Percentiles rank a stretch among this genome's conserved stretches.
Conservation (phyloP, 352 stramenopile genomes). For the Phytophthora meadii region DNA sequence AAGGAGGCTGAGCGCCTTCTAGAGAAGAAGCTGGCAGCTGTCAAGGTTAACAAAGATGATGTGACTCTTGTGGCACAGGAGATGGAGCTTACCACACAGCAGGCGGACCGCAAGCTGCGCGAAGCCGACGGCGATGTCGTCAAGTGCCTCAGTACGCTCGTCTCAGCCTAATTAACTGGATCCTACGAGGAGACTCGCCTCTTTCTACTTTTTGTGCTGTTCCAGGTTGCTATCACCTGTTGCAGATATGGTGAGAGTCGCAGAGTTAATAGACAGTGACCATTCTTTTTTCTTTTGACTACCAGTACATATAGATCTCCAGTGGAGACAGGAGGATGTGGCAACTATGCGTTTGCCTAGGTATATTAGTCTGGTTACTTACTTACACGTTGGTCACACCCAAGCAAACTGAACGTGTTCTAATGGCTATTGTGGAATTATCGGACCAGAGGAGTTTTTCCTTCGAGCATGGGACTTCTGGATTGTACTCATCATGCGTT, state of each 20-base stretch:
- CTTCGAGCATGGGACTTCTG: constrained; percentile 61
- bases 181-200: neutral
- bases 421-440: constrained; percentile 9
- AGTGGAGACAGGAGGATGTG: neutral
- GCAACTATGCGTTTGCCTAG: constrained; percentile 4
- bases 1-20: constrained; percentile 81
- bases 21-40: constrained; percentile 80
- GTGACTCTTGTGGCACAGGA: constrained; percentile 78
- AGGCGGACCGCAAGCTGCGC: constrained; percentile 85
- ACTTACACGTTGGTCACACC: constrained; percentile 13
- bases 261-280: constrained; percentile 37
- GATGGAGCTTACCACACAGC: constrained; percentile 78
- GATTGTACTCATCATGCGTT: constrained; percentile 76
- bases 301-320: too few species aligned
- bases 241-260: neutral
- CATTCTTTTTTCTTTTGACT: constrained; percentile 6
- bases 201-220: neutral
- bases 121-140: constrained; percentile 80
- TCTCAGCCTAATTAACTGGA: constrained; percentile 36
- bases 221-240: constrained; percentile 4
- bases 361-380: constrained; percentile 8
- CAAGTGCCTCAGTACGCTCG: constrained; percentile 68
- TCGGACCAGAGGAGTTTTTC: constrained; percentile 26
- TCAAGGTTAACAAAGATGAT: constrained; percentile 87
- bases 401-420: neutral